phyloP scores from a whole-genome alignment of 2,329 filamentous ascomycete genomes.

The Rutstroemia sp. region DNA sequence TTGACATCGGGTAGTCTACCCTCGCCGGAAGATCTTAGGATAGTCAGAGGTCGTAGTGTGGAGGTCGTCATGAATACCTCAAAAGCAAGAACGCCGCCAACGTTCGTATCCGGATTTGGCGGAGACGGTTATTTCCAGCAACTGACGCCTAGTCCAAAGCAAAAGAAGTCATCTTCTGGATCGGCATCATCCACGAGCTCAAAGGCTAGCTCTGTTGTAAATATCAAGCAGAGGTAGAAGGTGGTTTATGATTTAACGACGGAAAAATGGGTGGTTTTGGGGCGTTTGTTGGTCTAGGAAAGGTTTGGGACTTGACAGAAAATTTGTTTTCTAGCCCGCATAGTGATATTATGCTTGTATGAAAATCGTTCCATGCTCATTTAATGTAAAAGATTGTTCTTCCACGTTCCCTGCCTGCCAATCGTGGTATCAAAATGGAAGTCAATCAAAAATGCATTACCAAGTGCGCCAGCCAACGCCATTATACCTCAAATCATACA shows the following conservation, averaged over 20 bases:
- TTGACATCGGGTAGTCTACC: conserved; percentile 22
- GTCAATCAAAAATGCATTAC: not conserved
- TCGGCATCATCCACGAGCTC: conserved; percentile 20
- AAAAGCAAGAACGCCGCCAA: conserved; percentile 41
- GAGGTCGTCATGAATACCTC: conserved; percentile 37
- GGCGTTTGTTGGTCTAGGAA: not conserved
- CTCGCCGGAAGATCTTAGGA: conserved; percentile 11
- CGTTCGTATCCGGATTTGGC: not conserved
- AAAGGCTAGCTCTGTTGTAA: conserved; percentile 20
- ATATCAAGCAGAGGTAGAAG: conserved; percentile 21
- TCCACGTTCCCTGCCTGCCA: not conserved
- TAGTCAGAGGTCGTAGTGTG: conserved; percentile 24
- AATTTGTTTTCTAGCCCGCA: not conserved
- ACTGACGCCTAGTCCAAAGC: conserved; percentile 12
- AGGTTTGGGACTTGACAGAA: not conserved
- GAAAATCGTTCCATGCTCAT: too few species aligned
- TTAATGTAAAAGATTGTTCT: not conserved
- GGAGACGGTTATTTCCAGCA: conserved; percentile 20
- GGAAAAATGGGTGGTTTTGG: not conserved
- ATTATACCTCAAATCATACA: not conserved
- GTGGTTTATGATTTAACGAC: conserved; percentile 8
- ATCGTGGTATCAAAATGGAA: conserved; percentile 1
- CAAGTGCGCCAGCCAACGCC: not conserved
- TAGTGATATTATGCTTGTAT: too few species aligned
- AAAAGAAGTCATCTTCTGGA: conserved; percentile 13